These are phyloP conservation scores for Gossypium gossypioides DNA, from an alignment of 441 rosid genomes.

Conservation along the genomic window DNA sequence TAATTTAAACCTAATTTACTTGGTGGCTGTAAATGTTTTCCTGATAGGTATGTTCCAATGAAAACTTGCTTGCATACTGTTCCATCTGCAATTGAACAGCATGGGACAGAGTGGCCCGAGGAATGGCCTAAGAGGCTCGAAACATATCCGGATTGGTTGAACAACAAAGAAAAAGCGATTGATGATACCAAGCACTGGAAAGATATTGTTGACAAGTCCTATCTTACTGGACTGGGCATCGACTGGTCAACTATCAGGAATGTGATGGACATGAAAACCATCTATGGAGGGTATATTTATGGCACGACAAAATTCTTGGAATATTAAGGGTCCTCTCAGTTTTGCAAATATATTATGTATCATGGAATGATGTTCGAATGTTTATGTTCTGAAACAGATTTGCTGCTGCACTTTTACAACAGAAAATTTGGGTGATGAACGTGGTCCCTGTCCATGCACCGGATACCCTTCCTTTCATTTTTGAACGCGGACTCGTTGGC, in stretches of 20 bases:
- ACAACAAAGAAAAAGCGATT: constrained; percentile 47
- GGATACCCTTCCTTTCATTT: constrained; percentile 77
- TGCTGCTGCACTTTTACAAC: constrained; percentile 69
- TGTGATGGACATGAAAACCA: constrained; percentile 92
- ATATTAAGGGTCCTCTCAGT: not conserved
- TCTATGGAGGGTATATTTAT: constrained; percentile 72
- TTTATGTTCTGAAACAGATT: constrained; percentile 39
- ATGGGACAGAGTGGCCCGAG: constrained; percentile 89
- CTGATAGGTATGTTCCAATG: constrained; percentile 65
- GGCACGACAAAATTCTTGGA: constrained; percentile 1
- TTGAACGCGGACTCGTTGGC: constrained; percentile 68
- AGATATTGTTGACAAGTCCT: constrained; percentile 64
- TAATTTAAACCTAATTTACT: not conserved
- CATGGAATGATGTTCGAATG: not conserved
- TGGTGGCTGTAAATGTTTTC: constrained; percentile 1
- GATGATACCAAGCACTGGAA: constrained; percentile 67
- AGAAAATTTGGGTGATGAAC: constrained; percentile 82
- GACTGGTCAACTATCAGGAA: constrained; percentile 72
- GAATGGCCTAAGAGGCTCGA: constrained; percentile 93
- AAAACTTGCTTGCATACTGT: constrained; percentile 61
- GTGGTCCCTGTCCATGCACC: constrained; percentile 83
- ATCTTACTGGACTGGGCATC: constrained; percentile 69
- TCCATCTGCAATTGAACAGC: constrained; percentile 82
- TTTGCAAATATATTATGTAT: not conserved
- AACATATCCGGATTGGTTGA: constrained; percentile 83